Base-by-base conservation (phyloP, 2,329 filamentous ascomycete genomes). In the Pseudogymnoascus sp. region DNA sequence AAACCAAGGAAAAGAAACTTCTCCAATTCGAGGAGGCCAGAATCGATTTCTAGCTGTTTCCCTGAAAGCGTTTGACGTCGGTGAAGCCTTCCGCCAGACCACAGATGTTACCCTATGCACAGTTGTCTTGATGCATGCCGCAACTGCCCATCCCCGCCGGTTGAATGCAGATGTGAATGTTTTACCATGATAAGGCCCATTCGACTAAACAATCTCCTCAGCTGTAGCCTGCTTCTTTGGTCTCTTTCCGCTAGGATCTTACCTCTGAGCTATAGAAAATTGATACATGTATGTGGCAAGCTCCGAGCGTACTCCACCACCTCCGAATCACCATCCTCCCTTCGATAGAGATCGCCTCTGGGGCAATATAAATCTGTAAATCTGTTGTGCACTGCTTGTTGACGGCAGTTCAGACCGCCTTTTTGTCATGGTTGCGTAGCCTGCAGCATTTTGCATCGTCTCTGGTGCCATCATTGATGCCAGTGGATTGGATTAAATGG, bases 341-440 rank as follows among this genome's bases (percentile, higher is more conserved):
- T 25, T 25, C 51, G 16, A 57, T 34, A 57, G 51, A 31, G 25
- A 57, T 57, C 28, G 28, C 28, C 51, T 57, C 23, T 6, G 11
- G 28, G n/a, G 34, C 51, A 57, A 57, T 19, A 34, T 28, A 19
- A 57, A 31, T 57, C 8, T 57, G 51, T 57, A 34, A 57, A 34
- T 57, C 28, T 34, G 25, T 34, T 19, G 51, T 34, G 51, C 21
- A 19, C 51, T 57, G 51, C 25, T 19, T 57, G 51, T 34, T 21
- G 14, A 21, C 51, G 51, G 28, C 51, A 57, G 51, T 57, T 34
- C 28, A 57, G 51, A 34, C 51, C 51, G 51, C 51, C 51, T 19
- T 57, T 54, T 19, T 57, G 51, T 57, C 51, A 57, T 57, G 28
- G 51, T 57, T 57, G 28, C 28, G 28, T 57, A 57, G 28, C n/a